Evolutionary conservation across 2,329 filamentous ascomycete genomes (phyloP).

Genomic region (Davidsoniella australis): DNA sequence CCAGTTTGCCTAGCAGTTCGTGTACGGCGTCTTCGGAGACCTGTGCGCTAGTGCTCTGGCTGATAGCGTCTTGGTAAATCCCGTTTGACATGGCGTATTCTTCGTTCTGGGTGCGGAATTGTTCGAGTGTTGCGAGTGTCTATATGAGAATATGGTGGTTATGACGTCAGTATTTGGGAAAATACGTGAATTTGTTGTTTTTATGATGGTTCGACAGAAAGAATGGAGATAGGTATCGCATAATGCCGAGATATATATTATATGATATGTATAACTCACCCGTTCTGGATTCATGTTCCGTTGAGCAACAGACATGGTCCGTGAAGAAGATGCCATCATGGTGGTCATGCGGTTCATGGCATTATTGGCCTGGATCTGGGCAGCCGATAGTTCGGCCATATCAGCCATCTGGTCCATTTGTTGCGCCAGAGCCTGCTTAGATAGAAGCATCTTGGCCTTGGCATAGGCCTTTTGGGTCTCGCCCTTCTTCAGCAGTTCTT

Average conservation of each 20-base stretch:
- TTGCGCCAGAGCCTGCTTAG: constrained; percentile 42
- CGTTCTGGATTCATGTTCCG: constrained; percentile 41
- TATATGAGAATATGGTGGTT: constrained; percentile 14
- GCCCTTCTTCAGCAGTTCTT: constrained; percentile 44
- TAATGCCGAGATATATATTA: neutral
- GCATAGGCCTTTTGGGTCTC: constrained; percentile 46
- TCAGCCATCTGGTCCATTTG: constrained; percentile 50
- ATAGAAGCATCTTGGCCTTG: constrained; percentile 45
- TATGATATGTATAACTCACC: constrained; percentile 20
- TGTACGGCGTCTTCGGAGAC: constrained; percentile 73
- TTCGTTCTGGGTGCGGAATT: constrained; percentile 45
- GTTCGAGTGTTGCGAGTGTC: constrained; percentile 43
- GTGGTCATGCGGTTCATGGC: constrained; percentile 47
- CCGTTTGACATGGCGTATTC: constrained; percentile 48
- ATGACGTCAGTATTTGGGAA: neutral
- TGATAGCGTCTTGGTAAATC: constrained; percentile 77
- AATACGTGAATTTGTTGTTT: neutral
- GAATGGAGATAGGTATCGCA: neutral
- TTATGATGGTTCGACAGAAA: neutral
- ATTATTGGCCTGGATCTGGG: constrained; percentile 48
- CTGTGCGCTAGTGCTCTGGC: constrained; percentile 55
- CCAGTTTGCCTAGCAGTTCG: constrained; percentile 66
- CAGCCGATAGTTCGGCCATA: constrained; percentile 42
- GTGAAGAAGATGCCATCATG: constrained; percentile 44
- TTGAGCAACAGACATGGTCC: constrained; percentile 41